phyloP scores from a whole-genome alignment of 257 asterid genomes.

The Vinca minor region DNA sequence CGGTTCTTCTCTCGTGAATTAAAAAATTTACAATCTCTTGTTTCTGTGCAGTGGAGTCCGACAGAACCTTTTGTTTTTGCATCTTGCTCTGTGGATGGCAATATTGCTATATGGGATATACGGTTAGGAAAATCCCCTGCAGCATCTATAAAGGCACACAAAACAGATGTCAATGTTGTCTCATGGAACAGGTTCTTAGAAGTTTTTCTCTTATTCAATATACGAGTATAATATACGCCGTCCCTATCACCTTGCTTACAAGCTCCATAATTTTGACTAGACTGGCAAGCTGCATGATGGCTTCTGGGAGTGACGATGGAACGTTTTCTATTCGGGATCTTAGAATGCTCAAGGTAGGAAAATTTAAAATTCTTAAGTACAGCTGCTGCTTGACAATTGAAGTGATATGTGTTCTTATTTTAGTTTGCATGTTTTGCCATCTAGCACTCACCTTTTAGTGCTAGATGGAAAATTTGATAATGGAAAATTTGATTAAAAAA shows the following conservation, averaged over 20 bases:
- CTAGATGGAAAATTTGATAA: neutral
- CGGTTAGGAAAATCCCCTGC: slow-evolving; percentile 79
- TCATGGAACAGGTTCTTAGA: slow-evolving; percentile 87
- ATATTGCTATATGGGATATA: slow-evolving; percentile 77
- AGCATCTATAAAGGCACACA: slow-evolving; percentile 61
- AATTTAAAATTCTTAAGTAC: neutral
- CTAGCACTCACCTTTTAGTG: no score
- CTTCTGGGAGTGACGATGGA: slow-evolving; percentile 97
- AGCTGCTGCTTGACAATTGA: neutral
- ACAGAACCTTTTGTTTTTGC: slow-evolving; percentile 74
- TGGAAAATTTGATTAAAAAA: no score
- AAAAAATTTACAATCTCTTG: slow-evolving; percentile 2
- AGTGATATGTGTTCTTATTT: neutral
- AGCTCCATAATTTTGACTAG: slow-evolving; percentile 32
- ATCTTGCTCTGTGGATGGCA: slow-evolving; percentile 86
- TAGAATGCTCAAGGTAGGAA: slow-evolving; percentile 64
- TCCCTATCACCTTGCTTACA: slow-evolving; percentile 1
- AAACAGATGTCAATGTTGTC: slow-evolving; percentile 91
- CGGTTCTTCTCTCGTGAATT: neutral
- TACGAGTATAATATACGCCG: slow-evolving; percentile 1
- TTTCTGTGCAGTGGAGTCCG: slow-evolving; percentile 82
- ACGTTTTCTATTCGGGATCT: slow-evolving; percentile 83
- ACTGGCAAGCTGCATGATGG: slow-evolving; percentile 82
- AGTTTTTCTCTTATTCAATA: neutral
- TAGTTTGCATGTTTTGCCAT: neutral